phyloP scores from a whole-genome alignment of 106 monocot genomes.

The Phalaenopsis aphrodite region DNA sequence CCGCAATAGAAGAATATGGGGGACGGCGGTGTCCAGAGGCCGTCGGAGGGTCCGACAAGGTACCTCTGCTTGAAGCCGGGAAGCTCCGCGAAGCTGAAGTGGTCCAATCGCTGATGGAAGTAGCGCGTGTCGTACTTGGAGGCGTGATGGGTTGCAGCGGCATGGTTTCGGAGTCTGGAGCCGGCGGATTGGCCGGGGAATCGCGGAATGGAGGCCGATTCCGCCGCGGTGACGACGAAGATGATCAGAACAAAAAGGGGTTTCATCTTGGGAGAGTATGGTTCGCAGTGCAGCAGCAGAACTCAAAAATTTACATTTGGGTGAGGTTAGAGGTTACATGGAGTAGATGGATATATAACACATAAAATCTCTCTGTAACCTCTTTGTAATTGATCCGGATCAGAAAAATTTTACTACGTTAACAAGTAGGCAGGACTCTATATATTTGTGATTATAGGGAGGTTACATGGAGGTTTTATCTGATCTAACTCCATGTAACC shows the following conservation, averaged over 20 bases:
- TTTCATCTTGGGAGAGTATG: not conserved
- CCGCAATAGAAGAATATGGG: constrained; percentile 98
- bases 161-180: not conserved
- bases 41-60: constrained; percentile 30
- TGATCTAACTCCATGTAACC: too few species aligned
- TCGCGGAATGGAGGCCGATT: not conserved
- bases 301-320: too few species aligned
- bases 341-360: too few species aligned
- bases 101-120: constrained; percentile 66
- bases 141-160: not conserved
- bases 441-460: too few species aligned
- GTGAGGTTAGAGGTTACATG: too few species aligned
- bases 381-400: too few species aligned
- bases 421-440: too few species aligned
- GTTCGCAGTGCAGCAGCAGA: too few species aligned
- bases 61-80: constrained; percentile 62
- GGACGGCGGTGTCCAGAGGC: constrained; percentile 15
- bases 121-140: constrained; percentile 50
- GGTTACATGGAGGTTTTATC: too few species aligned
- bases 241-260: not conserved
- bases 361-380: too few species aligned
- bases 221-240: not conserved
- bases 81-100: constrained; percentile 69
- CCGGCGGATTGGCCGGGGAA: constrained; percentile 17
- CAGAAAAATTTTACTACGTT: too few species aligned